A percentile compares a stretch with the other conserved stretches of the same genome.
These are phyloP conservation scores for Saprolegnia diclina DNA, from an alignment of 352 stramenopile genomes.

Conservation along the genomic window DNA sequence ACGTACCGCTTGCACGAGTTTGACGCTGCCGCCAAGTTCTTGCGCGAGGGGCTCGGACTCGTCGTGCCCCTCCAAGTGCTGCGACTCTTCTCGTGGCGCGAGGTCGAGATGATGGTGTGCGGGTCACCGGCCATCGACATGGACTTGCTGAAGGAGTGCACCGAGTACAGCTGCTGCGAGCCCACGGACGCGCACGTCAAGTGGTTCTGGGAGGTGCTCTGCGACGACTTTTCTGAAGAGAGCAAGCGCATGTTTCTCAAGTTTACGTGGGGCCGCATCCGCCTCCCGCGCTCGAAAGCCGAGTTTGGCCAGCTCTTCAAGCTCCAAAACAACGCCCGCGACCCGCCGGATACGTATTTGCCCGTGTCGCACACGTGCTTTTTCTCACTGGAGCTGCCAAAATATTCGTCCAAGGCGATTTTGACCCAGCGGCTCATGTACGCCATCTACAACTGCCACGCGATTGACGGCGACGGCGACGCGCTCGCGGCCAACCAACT, in stretches of 20 bases:
- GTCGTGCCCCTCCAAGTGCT: constrained; percentile 68
- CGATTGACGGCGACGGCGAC: constrained; percentile 86
- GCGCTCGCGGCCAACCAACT: constrained; percentile 68
- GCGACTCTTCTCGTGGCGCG: constrained; percentile 68
- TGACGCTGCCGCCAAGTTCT: constrained; percentile 33
- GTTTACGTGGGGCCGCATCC: constrained; percentile 89
- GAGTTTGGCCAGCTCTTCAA: constrained; percentile 90
- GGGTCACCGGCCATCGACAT: constrained; percentile 75
- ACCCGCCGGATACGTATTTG: constrained; percentile 76
- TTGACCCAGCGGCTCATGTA: constrained; percentile 81
- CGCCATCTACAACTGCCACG: constrained; percentile 91
- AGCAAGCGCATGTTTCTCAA: constrained; percentile 78
- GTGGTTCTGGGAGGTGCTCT: constrained; percentile 83
- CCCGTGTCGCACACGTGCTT: constrained; percentile 98
- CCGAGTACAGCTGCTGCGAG: constrained; percentile 82
- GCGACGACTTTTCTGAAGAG: constrained; percentile 60
- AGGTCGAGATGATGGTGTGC: constrained; percentile 83
- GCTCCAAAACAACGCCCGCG: constrained; percentile 78
- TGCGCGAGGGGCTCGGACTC: constrained; percentile 52
- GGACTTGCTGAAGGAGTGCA: constrained; percentile 67
- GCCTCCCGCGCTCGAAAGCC: constrained; percentile 66
- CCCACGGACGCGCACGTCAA: constrained; percentile 66
- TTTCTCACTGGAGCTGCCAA: constrained; percentile 93
- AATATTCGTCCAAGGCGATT: constrained; percentile 84
- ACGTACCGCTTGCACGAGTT: constrained; percentile 74